Evolutionary conservation across 768 basidiomycete genomes (phyloP).

Genomic region (Macrolepiota fuliginosa): DNA sequence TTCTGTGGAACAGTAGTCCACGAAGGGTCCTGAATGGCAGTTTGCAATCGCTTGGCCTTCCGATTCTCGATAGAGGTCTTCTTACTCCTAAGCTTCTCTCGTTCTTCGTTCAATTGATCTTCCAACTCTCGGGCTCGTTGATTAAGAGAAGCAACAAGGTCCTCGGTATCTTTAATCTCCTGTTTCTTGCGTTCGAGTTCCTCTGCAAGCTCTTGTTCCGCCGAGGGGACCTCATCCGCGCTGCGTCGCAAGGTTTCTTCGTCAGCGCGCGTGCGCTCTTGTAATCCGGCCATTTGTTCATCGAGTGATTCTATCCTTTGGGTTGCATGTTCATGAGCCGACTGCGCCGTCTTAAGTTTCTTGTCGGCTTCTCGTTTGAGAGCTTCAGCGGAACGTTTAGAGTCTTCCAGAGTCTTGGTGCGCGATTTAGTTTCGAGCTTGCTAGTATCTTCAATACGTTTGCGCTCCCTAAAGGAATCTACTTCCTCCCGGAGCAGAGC

Average conservation of each 20-base stretch:
- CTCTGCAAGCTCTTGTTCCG: constrained; percentile 50
- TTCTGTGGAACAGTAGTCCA: neutral
- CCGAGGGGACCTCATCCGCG: constrained; percentile 42
- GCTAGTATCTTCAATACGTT: constrained; percentile 79
- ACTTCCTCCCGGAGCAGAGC: constrained; percentile 70
- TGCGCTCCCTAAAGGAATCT: constrained; percentile 66
- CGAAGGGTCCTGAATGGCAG: neutral
- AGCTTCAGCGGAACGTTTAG: constrained; percentile 79
- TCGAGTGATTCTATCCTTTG: constrained; percentile 58
- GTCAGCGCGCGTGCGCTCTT: constrained; percentile 54
- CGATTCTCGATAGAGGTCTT: constrained; percentile 2
- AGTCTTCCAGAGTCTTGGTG: constrained; percentile 84
- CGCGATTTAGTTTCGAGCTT: constrained; percentile 78
- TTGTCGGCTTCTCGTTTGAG: constrained; percentile 85
- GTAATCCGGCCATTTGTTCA: constrained; percentile 56
- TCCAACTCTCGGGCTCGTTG: constrained; percentile 73
- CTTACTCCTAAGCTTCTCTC: constrained; percentile 48
- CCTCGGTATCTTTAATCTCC: constrained; percentile 67
- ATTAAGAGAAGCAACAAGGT: constrained; percentile 59
- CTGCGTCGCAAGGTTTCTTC: constrained; percentile 46
- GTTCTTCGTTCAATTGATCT: constrained; percentile 62
- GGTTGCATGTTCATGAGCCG: constrained; percentile 57
- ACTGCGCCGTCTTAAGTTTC: constrained; percentile 70
- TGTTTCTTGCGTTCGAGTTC: constrained; percentile 55
- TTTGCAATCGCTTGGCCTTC: neutral